Evolutionary conservation across 2,329 filamentous ascomycete genomes (phyloP).

Genomic region (Fusarium avenaceum): DNA sequence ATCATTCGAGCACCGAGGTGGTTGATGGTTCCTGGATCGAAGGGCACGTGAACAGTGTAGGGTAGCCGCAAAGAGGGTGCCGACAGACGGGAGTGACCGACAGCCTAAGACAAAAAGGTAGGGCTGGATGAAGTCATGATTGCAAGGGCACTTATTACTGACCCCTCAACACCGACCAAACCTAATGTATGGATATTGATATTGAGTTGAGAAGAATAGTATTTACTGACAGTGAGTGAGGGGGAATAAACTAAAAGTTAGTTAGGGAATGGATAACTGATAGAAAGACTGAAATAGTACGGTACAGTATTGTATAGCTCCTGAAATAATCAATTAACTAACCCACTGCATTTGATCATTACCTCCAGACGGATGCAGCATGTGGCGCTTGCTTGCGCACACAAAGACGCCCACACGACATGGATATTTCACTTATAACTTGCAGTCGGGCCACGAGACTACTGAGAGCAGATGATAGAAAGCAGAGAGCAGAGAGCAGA

Average conservation of each 20-base stretch:
- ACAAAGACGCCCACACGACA: slow-evolving; percentile 44
- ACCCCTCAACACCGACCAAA: slow-evolving; percentile 19
- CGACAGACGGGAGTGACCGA: slow-evolving; percentile 22
- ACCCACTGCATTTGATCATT: background rate
- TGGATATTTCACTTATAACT: slow-evolving; percentile 8
- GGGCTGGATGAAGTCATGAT: slow-evolving; percentile 48
- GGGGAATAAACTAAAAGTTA: background rate
- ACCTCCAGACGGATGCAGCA: slow-evolving; percentile 8
- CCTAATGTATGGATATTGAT: background rate
- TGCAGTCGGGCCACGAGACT: background rate
- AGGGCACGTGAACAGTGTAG: slow-evolving; percentile 19
- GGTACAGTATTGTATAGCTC: background rate
- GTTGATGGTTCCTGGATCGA: background rate
- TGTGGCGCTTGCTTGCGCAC: slow-evolving; percentile 38
- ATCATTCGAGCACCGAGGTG: background rate
- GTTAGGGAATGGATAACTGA: background rate
- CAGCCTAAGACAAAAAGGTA: slow-evolving; percentile 36
- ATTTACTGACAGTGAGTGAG: background rate
- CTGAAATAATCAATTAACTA: background rate
- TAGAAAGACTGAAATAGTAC: background rate
- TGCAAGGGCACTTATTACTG: slow-evolving; percentile 17
- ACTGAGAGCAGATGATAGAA: background rate
- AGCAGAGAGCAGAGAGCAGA: background rate
- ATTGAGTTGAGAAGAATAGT: background rate
- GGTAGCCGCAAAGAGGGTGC: slow-evolving; percentile 20